Conservation (phyloP, 2,329 filamentous ascomycete genomes). For the Xylariaceae sp. region DNA sequence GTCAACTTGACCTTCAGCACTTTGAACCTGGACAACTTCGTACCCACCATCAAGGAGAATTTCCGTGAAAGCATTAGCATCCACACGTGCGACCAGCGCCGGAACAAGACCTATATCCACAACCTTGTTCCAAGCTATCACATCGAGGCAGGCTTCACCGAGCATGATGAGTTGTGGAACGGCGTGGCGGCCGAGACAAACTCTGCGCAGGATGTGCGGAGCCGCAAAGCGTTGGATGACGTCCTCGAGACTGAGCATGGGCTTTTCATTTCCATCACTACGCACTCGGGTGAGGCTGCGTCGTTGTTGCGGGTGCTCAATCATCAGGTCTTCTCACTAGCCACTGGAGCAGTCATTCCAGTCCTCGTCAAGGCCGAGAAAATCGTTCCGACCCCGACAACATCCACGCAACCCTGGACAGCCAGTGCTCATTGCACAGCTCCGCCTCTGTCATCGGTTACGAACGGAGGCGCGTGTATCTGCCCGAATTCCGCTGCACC, state of each 20-base stretch:
- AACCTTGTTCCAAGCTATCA: constrained; percentile 47
- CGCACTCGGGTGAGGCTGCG: constrained; percentile 55
- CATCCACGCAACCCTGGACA: no score
- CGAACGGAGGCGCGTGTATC: no score
- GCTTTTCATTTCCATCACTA: constrained; percentile 57
- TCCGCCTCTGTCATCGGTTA: no score
- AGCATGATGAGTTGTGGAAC: constrained; percentile 47
- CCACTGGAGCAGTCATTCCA: constrained; percentile 66
- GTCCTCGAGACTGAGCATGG: constrained; percentile 50
- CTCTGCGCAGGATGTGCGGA: constrained; percentile 46
- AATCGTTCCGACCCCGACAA: no score
- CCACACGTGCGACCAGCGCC: constrained; percentile 65
- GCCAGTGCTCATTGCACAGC: no score
- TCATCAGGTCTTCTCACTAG: constrained; percentile 58
- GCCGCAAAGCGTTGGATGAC: constrained; percentile 50
- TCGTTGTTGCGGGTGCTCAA: constrained; percentile 52
- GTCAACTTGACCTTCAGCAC: constrained; percentile 57
- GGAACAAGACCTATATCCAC: constrained; percentile 50
- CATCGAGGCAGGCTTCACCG: constrained; percentile 60
- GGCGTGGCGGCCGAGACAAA: constrained; percentile 39
- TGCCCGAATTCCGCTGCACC: no score
- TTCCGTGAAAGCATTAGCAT: constrained; percentile 63
- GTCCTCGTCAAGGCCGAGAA: constrained; percentile 60
- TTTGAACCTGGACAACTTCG: constrained; percentile 51
- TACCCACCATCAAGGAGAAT: constrained; percentile 59